These are phyloP conservation scores for Fusarium albosuccineum DNA, from an alignment of 2,329 filamentous ascomycete species.

Conservation along the genomic window DNA sequence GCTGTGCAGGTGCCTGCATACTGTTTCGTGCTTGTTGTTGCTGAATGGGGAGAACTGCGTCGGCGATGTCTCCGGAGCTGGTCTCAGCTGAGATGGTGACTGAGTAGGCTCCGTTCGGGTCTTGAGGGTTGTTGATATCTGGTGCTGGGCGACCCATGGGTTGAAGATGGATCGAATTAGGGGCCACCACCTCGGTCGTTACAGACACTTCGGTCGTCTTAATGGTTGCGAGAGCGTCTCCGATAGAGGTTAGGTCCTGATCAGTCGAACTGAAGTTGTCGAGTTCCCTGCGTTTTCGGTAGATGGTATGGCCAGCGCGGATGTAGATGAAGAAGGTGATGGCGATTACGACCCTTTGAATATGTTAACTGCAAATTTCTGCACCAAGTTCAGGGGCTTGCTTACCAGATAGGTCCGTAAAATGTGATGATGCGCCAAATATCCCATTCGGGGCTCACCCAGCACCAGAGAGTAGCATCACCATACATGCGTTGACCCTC, in stretches of 20 bases:
- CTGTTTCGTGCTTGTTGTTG: slow-evolving; percentile 26
- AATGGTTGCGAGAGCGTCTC: slow-evolving; percentile 60
- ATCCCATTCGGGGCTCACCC: slow-evolving; percentile 77
- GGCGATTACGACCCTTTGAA: slow-evolving; percentile 69
- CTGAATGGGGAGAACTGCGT: slow-evolving; percentile 47
- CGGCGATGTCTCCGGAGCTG: slow-evolving; percentile 35
- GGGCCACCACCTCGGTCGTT: slow-evolving; percentile 60
- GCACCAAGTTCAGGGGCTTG: background rate
- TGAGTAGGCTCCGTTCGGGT: slow-evolving; percentile 57
- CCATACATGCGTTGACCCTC: slow-evolving; percentile 75
- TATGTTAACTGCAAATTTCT: slow-evolving; percentile 21
- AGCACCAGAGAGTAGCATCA: slow-evolving; percentile 84
- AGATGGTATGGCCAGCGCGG: slow-evolving; percentile 75
- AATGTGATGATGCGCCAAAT: slow-evolving; percentile 80
- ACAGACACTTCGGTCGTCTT: slow-evolving; percentile 76
- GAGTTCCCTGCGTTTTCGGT: slow-evolving; percentile 73
- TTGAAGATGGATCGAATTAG: slow-evolving; percentile 42
- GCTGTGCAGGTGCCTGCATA: slow-evolving; percentile 26
- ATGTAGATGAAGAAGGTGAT: slow-evolving; percentile 75
- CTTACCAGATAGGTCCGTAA: slow-evolving; percentile 79
- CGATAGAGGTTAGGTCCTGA: slow-evolving; percentile 56
- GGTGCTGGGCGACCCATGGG: slow-evolving; percentile 38
- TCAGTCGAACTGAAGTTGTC: slow-evolving; percentile 65
- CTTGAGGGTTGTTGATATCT: slow-evolving; percentile 27
- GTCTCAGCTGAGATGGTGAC: slow-evolving; percentile 62